Conservation (phyloP, 2,329 filamentous ascomycete genomes). For the Lachnellula hyalina region DNA sequence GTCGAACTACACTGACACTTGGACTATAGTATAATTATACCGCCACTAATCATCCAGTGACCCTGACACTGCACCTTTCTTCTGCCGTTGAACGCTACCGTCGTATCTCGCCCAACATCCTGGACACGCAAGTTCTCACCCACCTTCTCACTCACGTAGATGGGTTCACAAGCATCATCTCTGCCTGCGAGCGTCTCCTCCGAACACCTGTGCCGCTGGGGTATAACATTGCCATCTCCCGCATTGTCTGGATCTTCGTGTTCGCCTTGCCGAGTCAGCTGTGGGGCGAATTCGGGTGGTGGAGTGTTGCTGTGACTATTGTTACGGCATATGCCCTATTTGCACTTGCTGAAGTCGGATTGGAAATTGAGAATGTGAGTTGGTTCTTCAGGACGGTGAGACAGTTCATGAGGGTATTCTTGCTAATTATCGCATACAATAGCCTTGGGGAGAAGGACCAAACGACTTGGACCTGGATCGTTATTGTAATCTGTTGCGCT, state of each 20-base stretch:
- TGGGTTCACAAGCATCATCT: slow-evolving; percentile 17
- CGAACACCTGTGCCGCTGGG: slow-evolving; percentile 23
- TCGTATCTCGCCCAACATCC: slow-evolving; percentile 4
- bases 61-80: slow-evolving; percentile 18
- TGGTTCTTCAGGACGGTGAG: neutral
- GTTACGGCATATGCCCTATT: slow-evolving; percentile 23
- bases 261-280: slow-evolving; percentile 22
- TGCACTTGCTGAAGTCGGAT: slow-evolving; percentile 19
- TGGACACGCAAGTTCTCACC: slow-evolving; percentile 24
- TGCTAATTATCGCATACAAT: neutral
- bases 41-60: slow-evolving; percentile 18
- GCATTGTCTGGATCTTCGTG: slow-evolving; percentile 24
- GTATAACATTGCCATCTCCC: slow-evolving; percentile 25
- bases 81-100: slow-evolving; percentile 16
- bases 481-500: slow-evolving; percentile 18
- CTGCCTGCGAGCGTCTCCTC: slow-evolving; percentile 24
- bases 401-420: neutral
- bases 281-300: slow-evolving; percentile 20
- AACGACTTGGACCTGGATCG: slow-evolving; percentile 24
- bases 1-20: neutral
- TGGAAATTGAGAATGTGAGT: slow-evolving; percentile 23
- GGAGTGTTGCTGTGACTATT: slow-evolving; percentile 21
- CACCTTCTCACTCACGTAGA: slow-evolving; percentile 24
- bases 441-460: slow-evolving; percentile 23
- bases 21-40: slow-evolving; percentile 8